Base-by-base conservation (phyloP, 2,329 filamentous ascomycete species). In the Alternaria brassicicola region DNA sequence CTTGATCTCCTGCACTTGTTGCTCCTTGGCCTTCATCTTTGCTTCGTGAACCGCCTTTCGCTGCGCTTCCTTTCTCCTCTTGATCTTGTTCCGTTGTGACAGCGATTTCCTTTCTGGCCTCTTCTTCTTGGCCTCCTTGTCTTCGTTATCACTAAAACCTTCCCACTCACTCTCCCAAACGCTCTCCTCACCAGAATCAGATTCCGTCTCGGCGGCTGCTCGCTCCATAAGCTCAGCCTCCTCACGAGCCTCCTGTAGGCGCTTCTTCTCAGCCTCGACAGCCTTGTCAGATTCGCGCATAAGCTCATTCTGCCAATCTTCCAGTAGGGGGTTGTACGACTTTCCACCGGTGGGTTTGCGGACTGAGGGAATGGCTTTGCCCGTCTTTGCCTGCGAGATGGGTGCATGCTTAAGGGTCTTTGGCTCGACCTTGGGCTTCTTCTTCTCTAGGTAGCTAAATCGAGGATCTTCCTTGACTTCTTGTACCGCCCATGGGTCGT, bases 301-400 rank as follows among this genome's bases (percentile, higher is more conserved):
- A 42, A 97, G 81, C 15, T 94, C 86, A 8, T 86, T 84, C 68
- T 93, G 89, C 84, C 96, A 99, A 63, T 97, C 93, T 63, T 87
- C 85, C 68, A 96, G 96, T 6, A 86, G 82, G 0, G 95, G 95
- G 76, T 99, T 99, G 81, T 99, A 99, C 69, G 92, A 96, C 77
- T 89, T 92, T 58, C 92, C 93, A 15, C 89, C 92, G 6, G 88
- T 85, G 1, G 95, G 95, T 71, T 88, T 90, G 61, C 85, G 83
- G 0, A 99, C 90, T 3, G 93, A 88, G 1, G 92, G 90, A 8
- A 96, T 82, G 0, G 85, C 78, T 76, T 94, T 96, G 35, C 93
- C 93, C 71, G 84, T 92, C 41, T 89, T 90, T n/a, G 91, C 85
- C 28, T 98, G 84, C 3, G 93, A 92, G 52, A 96, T 84, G 3